Evolutionary conservation across 2,329 filamentous ascomycete genomes (phyloP).

Genomic region (Nemania diffusa): DNA sequence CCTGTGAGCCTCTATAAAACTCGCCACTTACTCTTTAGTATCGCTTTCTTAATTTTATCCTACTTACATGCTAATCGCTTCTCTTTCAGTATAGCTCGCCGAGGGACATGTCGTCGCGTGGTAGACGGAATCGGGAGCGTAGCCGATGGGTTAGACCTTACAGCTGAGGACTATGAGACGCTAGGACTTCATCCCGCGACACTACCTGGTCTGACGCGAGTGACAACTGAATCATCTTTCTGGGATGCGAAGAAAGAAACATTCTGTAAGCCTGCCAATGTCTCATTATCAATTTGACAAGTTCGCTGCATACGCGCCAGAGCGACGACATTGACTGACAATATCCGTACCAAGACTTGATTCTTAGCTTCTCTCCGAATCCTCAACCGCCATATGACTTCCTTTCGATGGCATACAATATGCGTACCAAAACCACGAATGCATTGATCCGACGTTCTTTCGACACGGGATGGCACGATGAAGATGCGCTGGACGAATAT

Average conservation of each 20-base stretch:
- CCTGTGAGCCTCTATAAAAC: not conserved
- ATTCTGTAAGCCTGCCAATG: constrained; percentile 39
- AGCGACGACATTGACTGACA: constrained; percentile 16
- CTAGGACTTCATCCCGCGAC: constrained; percentile 46
- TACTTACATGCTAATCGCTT: not conserved
- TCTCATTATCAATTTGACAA: not conserved
- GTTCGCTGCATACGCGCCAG: too few relatives aligned
- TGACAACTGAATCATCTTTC: constrained; percentile 47
- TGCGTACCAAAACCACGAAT: constrained; percentile 53
- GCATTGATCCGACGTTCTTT: constrained; percentile 58
- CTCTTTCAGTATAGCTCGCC: constrained; percentile 42
- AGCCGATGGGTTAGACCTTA: constrained; percentile 43
- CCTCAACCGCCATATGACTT: constrained; percentile 60
- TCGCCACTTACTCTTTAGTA: not conserved
- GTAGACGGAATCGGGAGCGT: constrained; percentile 32
- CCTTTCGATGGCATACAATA: constrained; percentile 58
- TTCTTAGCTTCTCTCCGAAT: constrained; percentile 58
- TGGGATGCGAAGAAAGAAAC: constrained; percentile 47
- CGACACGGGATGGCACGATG: constrained; percentile 54
- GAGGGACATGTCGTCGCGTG: constrained; percentile 35
- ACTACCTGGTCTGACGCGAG: constrained; percentile 42
- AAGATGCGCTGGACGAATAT: constrained; percentile 59
- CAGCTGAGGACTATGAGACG: constrained; percentile 44
- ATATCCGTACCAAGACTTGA: constrained; percentile 48
- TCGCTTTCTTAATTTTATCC: not conserved